These are phyloP conservation scores for Alloteropsis angusta DNA, from an alignment of 202 grass and related monocot species.

Conservation along the genomic window DNA sequence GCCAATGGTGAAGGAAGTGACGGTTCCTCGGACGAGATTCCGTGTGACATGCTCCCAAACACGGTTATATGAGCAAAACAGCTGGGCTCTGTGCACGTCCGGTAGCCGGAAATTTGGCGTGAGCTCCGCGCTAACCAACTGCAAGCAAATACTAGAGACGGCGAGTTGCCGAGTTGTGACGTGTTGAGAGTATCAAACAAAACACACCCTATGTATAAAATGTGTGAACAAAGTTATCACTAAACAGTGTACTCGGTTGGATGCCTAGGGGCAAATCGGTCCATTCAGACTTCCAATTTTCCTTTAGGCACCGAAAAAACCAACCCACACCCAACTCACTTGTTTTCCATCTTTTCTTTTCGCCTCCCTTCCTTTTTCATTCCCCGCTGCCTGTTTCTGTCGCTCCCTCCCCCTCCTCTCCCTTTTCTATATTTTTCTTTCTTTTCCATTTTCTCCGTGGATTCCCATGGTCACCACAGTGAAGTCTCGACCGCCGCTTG, in stretches of 20 bases:
- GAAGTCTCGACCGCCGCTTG: conserved; percentile 37
- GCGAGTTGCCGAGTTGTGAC: no score
- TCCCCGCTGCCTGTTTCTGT: background rate
- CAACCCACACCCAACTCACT: conserved; percentile 23
- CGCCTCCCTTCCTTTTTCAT: conserved; percentile 7
- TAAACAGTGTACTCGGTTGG: background rate
- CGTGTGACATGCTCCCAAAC: no score
- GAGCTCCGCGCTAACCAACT: no score
- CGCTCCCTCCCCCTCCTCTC: background rate
- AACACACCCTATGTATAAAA: background rate
- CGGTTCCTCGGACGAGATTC: no score
- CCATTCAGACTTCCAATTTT: background rate
- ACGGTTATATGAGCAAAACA: no score
- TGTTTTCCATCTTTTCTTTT: background rate
- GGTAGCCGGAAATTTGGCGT: no score
- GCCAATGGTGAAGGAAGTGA: no score
- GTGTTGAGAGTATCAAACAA: no score
- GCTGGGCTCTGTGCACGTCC: no score
- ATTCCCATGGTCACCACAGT: conserved; percentile 60
- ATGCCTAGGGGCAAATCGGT: background rate
- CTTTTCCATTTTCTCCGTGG: conserved; percentile 22
- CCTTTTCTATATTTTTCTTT: background rate
- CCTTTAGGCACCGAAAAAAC: conserved; percentile 17
- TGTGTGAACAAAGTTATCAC: background rate
- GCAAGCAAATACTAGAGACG: no score